phyloP scores from a whole-genome alignment of 2,329 filamentous ascomycete genomes.

The Hirsutella thompsonii region DNA sequence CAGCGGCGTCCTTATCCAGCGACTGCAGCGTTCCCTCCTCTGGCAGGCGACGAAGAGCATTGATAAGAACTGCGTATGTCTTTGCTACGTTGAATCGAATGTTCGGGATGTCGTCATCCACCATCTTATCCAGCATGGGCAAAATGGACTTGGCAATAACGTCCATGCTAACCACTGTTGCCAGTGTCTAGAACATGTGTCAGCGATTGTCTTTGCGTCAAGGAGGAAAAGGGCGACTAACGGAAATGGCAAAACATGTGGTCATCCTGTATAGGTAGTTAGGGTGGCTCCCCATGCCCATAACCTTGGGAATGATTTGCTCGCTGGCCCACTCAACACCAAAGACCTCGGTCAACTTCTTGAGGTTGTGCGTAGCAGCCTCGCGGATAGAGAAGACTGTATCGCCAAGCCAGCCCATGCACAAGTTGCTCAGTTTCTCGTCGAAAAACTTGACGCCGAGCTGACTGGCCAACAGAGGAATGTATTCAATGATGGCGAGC shows the following conservation, averaged over 20 bases:
- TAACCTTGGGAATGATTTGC: constrained; percentile 96
- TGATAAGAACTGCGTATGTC: constrained; percentile 82
- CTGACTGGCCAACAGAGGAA: constrained; percentile 88
- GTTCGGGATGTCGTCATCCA: constrained; percentile 90
- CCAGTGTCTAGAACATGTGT: constrained; percentile 56
- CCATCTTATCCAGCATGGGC: constrained; percentile 90
- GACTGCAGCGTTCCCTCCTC: constrained; percentile 77
- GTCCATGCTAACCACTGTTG: constrained; percentile 81
- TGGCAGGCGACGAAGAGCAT: constrained; percentile 82
- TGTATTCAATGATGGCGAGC: constrained; percentile 97
- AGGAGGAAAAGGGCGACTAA: constrained; percentile 36
- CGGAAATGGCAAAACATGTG: constrained; percentile 97
- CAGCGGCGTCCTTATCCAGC: constrained; percentile 63
- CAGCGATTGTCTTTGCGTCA: background rate
- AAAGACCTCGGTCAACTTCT: constrained; percentile 97
- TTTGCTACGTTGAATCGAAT: constrained; percentile 99
- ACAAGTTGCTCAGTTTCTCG: constrained; percentile 86
- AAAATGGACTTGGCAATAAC: constrained; percentile 90
- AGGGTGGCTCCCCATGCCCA: constrained; percentile 94
- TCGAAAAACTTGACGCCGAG: constrained; percentile 97
- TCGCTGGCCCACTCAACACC: constrained; percentile 95
- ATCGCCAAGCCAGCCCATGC: constrained; percentile 97
- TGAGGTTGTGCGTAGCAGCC: constrained; percentile 91
- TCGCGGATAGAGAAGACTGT: constrained; percentile 98
- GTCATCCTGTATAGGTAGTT: constrained; percentile 99